Conservation (phyloP, 352 stramenopile species). For the Pythium brassicae region DNA sequence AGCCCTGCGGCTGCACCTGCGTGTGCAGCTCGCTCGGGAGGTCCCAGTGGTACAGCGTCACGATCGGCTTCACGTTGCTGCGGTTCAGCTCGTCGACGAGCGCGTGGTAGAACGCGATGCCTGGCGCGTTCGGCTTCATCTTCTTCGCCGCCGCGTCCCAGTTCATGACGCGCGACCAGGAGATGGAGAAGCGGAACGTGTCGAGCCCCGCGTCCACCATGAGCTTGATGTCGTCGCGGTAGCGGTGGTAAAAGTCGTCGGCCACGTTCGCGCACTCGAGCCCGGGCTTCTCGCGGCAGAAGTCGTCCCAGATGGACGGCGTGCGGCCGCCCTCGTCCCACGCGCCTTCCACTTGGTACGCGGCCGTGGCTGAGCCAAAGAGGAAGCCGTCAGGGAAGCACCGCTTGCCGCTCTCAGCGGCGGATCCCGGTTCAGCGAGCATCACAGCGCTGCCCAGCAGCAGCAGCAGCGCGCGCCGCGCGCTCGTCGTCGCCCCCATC, state of each 20-base stretch:
- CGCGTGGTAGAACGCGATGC: constrained; percentile 88
- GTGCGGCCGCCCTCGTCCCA: constrained; percentile 76
- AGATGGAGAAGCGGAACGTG: constrained; percentile 89
- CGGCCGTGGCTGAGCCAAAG: constrained; percentile 86
- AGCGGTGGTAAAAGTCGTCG: constrained; percentile 85
- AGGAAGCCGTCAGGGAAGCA: constrained; percentile 77
- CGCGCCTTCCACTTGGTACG: constrained; percentile 93
- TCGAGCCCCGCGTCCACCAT: constrained; percentile 52
- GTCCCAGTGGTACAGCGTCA: constrained; percentile 96
- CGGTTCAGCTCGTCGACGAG: constrained; percentile 78
- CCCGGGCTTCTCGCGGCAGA: constrained; percentile 47
- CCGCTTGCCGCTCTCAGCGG: constrained; percentile 11
- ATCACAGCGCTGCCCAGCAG: too few species aligned
- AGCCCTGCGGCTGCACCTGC: constrained; percentile 61
- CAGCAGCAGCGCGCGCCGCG: neutral
- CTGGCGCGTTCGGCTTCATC: constrained; percentile 65
- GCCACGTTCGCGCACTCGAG: constrained; percentile 68
- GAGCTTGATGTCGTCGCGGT: constrained; percentile 74
- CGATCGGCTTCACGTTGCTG: constrained; percentile 75
- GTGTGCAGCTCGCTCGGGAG: constrained; percentile 86
- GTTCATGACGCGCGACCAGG: constrained; percentile 87
- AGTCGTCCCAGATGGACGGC: constrained; percentile 93
- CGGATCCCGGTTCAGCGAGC: neutral
- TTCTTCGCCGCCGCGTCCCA: constrained; percentile 37
- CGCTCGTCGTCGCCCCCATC: too few species aligned